These are phyloP conservation scores for Dendrobium huoshanense DNA, from an alignment of 106 monocot genomes.

Conservation along the genomic window DNA sequence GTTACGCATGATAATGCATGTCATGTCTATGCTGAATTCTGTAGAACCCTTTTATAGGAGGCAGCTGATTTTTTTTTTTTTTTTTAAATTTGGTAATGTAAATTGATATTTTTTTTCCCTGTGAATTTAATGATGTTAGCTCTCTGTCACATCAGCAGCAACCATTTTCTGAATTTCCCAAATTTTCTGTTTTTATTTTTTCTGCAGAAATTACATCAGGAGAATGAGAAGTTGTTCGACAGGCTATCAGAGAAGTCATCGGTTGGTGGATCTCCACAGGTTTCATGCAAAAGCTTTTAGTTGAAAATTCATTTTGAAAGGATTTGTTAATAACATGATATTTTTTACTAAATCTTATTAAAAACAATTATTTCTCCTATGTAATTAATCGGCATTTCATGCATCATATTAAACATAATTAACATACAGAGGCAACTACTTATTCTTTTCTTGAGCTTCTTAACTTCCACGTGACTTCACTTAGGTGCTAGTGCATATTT, in stretches of 20 bases:
- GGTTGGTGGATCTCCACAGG: conserved; percentile 51
- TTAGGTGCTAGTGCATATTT: neutral
- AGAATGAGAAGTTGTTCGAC: conserved; percentile 97
- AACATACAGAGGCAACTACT: neutral
- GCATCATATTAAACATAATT: neutral
- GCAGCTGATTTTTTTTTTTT: neutral
- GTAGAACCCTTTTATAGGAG: neutral
- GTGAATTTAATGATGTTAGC: neutral
- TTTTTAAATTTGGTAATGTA: neutral
- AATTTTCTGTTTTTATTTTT: conserved; percentile 1
- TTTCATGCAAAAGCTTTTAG: conserved; percentile 9
- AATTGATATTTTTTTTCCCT: no score
- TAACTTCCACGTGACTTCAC: neutral
- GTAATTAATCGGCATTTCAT: neutral
- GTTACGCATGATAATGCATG: neutral
- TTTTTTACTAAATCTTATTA: neutral
- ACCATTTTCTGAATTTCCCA: neutral
- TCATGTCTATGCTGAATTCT: neutral
- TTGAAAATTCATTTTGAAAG: neutral
- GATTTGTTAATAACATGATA: neutral
- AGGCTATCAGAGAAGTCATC: conserved; percentile 83
- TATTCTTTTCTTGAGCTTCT: neutral
- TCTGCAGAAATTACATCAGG: conserved; percentile 86
- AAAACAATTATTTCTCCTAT: neutral
- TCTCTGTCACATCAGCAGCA: neutral